These are phyloP conservation scores for Rhizoclosmatium globosum DNA, from an alignment of 192 early-diverging fungal genomes.

Conservation along the genomic window DNA sequence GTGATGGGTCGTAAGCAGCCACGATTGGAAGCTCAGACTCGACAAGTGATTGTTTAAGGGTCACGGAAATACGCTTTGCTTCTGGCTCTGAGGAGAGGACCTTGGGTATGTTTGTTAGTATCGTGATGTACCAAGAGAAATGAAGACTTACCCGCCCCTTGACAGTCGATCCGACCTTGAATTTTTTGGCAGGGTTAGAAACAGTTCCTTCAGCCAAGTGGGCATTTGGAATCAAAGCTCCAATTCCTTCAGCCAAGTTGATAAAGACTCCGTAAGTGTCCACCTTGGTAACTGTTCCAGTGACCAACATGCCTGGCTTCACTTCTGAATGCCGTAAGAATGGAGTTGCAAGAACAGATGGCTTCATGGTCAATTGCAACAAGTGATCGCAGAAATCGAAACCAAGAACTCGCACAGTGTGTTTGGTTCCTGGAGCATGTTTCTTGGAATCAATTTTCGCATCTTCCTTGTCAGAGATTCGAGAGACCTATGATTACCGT, in stretches of 20 bases:
- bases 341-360: constrained; percentile 70
- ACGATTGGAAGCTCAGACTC: constrained; percentile 74
- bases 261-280: constrained; percentile 50
- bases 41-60: constrained; percentile 79
- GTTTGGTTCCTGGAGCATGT: constrained; percentile 72
- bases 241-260: constrained; percentile 54
- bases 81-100: constrained; percentile 64
- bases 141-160: constrained; percentile 67
- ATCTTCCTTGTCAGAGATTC: constrained; percentile 73
- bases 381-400: constrained; percentile 81
- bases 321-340: constrained; percentile 77
- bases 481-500: constrained; percentile 59
- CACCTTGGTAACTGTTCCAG: constrained; percentile 53
- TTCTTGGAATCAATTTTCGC: constrained; percentile 54
- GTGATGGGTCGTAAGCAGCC: constrained; percentile 62
- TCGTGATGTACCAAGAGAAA: not conserved
- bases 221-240: constrained; percentile 73
- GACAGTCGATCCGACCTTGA: constrained; percentile 76
- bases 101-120: not conserved
- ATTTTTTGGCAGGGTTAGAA: constrained; percentile 77
- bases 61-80: constrained; percentile 69
- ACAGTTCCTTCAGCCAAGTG: constrained; percentile 82
- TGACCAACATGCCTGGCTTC: constrained; percentile 64
- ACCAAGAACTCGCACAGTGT: constrained; percentile 81
- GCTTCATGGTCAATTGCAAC: constrained; percentile 76